A percentile compares a stretch with the other conserved stretches of the same genome.
Conservation (phyloP, 2,329 filamentous ascomycete genomes). For the Diaporthe humulicola region DNA sequence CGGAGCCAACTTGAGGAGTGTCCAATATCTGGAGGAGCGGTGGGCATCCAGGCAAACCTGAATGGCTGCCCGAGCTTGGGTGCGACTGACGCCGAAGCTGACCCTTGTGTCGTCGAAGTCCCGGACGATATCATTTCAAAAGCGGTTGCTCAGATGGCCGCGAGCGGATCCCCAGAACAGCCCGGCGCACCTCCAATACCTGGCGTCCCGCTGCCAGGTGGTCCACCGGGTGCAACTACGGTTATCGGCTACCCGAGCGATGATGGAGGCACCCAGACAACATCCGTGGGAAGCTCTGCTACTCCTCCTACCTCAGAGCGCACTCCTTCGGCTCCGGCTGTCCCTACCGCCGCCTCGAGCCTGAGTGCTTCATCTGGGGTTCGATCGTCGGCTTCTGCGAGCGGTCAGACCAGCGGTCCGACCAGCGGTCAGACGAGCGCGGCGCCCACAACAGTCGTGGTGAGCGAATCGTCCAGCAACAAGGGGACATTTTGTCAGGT, state of each 20-base stretch:
- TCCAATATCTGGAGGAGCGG: not conserved
- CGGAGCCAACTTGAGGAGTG: not conserved
- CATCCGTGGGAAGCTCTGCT: not conserved
- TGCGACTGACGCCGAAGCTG: not conserved
- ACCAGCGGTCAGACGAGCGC: not conserved
- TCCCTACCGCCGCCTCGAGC: not conserved
- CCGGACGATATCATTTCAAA: not conserved
- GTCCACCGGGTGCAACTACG: slow-evolving; percentile 3
- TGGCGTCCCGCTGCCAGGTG: slow-evolving; percentile 8
- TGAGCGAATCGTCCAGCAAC: not conserved
- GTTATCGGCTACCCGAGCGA: slow-evolving; percentile 18
- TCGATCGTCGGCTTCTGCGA: not conserved
- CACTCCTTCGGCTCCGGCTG: not conserved
- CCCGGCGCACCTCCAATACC: not conserved
- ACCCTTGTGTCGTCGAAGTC: slow-evolving; percentile 20
- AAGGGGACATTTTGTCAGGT: too few relatives aligned
- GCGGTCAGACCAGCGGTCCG: not conserved
- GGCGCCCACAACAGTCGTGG: not conserved
- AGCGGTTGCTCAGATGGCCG: slow-evolving; percentile 6
- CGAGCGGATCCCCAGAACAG: slow-evolving; percentile 5
- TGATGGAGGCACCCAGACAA: not conserved
- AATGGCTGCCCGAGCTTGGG: slow-evolving; percentile 9
- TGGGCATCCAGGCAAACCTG: not conserved
- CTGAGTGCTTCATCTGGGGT: not conserved
- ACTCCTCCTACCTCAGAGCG: not conserved